Conservation (phyloP, 495 filamentous ascomycete genomes). For the Cryomyces minteri region DNA sequence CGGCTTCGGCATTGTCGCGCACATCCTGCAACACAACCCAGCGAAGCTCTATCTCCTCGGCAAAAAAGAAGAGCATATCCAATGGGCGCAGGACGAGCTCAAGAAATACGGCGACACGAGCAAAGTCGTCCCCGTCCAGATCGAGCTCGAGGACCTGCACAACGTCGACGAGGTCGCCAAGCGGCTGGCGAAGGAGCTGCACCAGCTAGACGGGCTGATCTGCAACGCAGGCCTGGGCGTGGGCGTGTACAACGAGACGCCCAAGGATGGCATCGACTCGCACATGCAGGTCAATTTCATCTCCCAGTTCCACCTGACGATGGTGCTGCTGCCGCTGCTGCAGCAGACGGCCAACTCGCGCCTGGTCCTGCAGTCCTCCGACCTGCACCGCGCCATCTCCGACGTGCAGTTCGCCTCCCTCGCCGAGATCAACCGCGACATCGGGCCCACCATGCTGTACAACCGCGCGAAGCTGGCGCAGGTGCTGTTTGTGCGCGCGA, state of each 20-base stretch:
- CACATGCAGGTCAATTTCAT: conserved; percentile 21
- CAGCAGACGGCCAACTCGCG: conserved; percentile 13
- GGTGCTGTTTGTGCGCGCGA: conserved; percentile 26
- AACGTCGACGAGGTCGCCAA: conserved; percentile 12
- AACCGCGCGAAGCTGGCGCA: conserved; percentile 35
- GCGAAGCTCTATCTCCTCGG: conserved; percentile 28
- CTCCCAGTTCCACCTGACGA: conserved; percentile 15
- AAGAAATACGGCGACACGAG: conserved; percentile 11
- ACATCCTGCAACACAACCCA: conserved; percentile 31
- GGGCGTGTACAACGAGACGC: conserved; percentile 14
- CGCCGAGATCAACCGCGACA: conserved; percentile 33
- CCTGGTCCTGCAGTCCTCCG: conserved; percentile 33
- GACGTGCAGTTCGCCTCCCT: conserved; percentile 27
- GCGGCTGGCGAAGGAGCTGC: conserved; percentile 9
- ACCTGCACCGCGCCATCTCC: conserved; percentile 31
- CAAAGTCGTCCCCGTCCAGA: conserved; percentile 11
- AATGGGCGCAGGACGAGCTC: conserved; percentile 12
- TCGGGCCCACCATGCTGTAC: conserved; percentile 35
- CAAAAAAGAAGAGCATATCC: conserved; percentile 17
- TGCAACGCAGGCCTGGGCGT: conserved; percentile 19
- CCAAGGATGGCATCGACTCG: conserved; percentile 15
- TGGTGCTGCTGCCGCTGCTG: conserved; percentile 14
- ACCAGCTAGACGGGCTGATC: conserved; percentile 13
- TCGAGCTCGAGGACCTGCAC: conserved; percentile 13
- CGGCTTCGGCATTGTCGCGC: conserved; percentile 30